Percentiles rank a stretch among this genome's conserved stretches.
Evolutionary conservation across 1,284 basidiomycete species (phyloP).

Genomic region (Cryptococcus sp.): DNA sequence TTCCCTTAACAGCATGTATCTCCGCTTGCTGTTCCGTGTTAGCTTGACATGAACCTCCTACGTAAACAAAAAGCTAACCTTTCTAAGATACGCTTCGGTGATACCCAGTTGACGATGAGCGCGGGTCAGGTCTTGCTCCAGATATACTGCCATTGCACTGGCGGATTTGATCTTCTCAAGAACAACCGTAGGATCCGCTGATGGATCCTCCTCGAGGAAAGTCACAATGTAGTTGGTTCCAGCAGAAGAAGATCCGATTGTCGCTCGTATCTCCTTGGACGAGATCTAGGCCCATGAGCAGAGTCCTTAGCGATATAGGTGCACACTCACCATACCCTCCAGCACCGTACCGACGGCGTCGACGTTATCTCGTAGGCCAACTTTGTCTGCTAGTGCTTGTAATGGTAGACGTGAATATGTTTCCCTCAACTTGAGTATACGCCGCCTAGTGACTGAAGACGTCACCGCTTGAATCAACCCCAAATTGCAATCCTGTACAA

Average conservation of each 20-base stretch:
- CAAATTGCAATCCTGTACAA: slow-evolving; percentile 31
- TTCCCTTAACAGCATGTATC: neutral
- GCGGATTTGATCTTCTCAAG: slow-evolving; percentile 15
- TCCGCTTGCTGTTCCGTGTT: slow-evolving; percentile 14
- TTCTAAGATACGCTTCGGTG: slow-evolving; percentile 28
- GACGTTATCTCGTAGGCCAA: slow-evolving; percentile 6
- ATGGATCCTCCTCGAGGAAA: slow-evolving; percentile 20
- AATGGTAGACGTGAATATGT: slow-evolving; percentile 33
- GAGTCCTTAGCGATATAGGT: neutral
- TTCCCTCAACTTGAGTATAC: slow-evolving; percentile 27
- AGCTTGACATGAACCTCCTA: neutral
- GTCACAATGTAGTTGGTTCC: slow-evolving; percentile 19
- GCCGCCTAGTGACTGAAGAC: slow-evolving; percentile 24
- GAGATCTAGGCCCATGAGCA: slow-evolving; percentile 10
- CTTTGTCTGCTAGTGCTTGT: slow-evolving; percentile 20
- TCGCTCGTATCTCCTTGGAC: slow-evolving; percentile 16
- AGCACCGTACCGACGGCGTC: slow-evolving; percentile 8
- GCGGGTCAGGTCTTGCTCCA: slow-evolving; percentile 22
- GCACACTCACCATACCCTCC: slow-evolving; percentile 26
- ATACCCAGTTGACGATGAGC: slow-evolving; percentile 21
- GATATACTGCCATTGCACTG: slow-evolving; percentile 10
- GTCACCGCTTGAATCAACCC: slow-evolving; percentile 32
- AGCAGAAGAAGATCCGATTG: slow-evolving; percentile 7
- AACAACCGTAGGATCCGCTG: slow-evolving; percentile 10
- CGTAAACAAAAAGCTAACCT: slow-evolving; percentile 20